Base-by-base conservation (phyloP, 176 grass and related monocot genomes). In the Microstegium vimineum region DNA sequence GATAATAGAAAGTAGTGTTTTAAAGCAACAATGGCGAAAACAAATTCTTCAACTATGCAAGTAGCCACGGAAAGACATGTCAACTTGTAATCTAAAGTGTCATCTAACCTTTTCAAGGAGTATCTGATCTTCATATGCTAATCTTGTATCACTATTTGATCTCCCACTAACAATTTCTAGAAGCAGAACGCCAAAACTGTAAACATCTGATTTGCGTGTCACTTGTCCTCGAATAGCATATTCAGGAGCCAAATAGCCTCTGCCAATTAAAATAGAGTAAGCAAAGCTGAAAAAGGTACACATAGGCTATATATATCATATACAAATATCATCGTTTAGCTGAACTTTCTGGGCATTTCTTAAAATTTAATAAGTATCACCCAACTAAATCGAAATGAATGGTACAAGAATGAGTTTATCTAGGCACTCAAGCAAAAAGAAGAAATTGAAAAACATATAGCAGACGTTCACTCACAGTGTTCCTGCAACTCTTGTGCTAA, bases 191-290 rank as follows among this genome's bases (percentile, higher is more conserved):
- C 92, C 92, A 67, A 94, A 94, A 61, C 92, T 94, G 62, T 94
- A 94, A 66, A 94, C 92, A 84, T 94, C 92, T 79, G 92, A 94
- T 77, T 89, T 94, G 59, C 92, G 84, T 57, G 89, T 94, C 66
- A 94, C 92, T 79, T 94, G 92, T 85, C 92, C 92, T 89, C 92
- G 66, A 87, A 91, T 94, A 32, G 89, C 92, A 87, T 94, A 94
- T 67, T 94, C 92, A 74, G 92, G 92, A 86, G 89, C 92, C 76
- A 94, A 81, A 72, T 94, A 94, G 34, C 92, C 92, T 81, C 92
- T 94, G 89, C 42, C 59, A 84, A 82, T 81, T 35, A 84, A 89
- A 87, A 83, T 18, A 7, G 1, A 62, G 61, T 86, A 74, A 90
- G 37, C 10, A 86, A 73, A 65, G 42, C 33, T 80, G 22, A 47